Evolutionary conservation across 495 filamentous ascomycete species (phyloP).

Genomic region (Hypoxylon fuscum): DNA sequence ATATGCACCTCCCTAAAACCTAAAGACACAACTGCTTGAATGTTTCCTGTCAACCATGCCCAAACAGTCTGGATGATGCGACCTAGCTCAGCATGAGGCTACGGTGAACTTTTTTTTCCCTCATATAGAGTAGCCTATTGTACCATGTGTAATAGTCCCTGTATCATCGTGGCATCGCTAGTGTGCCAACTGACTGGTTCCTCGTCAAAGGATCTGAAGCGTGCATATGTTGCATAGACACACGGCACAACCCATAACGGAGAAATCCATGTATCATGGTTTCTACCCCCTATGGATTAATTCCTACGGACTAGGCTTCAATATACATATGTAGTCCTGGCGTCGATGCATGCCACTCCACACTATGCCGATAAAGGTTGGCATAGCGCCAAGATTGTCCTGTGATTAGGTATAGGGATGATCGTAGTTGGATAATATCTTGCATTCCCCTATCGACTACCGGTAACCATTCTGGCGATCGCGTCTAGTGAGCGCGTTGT

Average conservation of each 20-base stretch:
- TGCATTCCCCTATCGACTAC: slow-evolving; percentile 14
- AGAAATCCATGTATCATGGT: slow-evolving; percentile 15
- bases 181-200: slow-evolving; percentile 26
- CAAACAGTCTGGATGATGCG: slow-evolving; percentile 22
- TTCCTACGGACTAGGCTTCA: slow-evolving; percentile 33
- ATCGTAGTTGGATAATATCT: slow-evolving; percentile 13
- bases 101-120: slow-evolving; percentile 1
- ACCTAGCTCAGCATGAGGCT: slow-evolving; percentile 9
- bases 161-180: slow-evolving; percentile 10
- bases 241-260: slow-evolving; percentile 3
- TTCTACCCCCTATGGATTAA: slow-evolving; percentile 23
- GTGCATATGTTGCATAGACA: slow-evolving; percentile 29
- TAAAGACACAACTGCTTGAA: not conserved
- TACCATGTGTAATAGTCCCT: slow-evolving; percentile 20
- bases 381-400: slow-evolving; percentile 27
- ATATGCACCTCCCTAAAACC: not conserved
- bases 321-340: slow-evolving; percentile 26
- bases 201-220: slow-evolving; percentile 25
- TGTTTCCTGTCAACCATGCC: not conserved
- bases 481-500: slow-evolving; percentile 17
- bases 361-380: slow-evolving; percentile 33
- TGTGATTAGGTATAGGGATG: slow-evolving; percentile 6
- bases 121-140: slow-evolving; percentile 25
- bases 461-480: slow-evolving; percentile 12
- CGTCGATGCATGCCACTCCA: slow-evolving; percentile 37